Percentiles rank a stretch among this genome's conserved stretches.
These are phyloP conservation scores for Lomentospora prolificans DNA, from an alignment of 2,329 filamentous ascomycete genomes.

Conservation along the genomic window DNA sequence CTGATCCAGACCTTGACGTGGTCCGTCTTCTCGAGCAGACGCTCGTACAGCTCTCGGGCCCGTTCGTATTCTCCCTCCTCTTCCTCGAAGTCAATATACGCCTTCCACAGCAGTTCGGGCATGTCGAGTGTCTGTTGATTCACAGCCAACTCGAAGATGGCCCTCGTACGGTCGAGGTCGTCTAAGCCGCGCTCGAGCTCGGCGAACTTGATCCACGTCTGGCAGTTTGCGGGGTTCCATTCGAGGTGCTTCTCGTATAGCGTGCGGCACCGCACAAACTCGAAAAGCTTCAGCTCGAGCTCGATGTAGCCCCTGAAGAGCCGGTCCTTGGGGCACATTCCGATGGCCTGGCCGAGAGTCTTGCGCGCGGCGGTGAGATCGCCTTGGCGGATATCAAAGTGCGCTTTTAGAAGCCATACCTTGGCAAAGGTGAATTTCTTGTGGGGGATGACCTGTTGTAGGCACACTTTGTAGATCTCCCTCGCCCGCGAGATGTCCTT, in stretches of 20 bases:
- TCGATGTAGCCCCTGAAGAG: conserved; percentile 91
- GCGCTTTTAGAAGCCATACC: conserved; percentile 85
- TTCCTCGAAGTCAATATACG: conserved; percentile 97
- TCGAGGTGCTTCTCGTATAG: conserved; percentile 91
- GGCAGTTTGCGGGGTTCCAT: conserved; percentile 81
- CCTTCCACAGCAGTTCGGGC: conserved; percentile 96
- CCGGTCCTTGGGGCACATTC: conserved; percentile 93
- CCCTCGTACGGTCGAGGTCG: conserved; percentile 76
- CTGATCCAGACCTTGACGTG: conserved; percentile 99
- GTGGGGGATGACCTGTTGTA: conserved; percentile 74
- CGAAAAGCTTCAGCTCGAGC: conserved; percentile 84
- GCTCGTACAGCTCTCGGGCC: conserved; percentile 76
- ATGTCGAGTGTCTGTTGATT: conserved; percentile 80
- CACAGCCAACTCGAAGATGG: conserved; percentile 87
- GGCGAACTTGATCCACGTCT: conserved; percentile 94
- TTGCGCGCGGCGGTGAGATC: conserved; percentile 75
- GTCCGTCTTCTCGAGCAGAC: conserved; percentile 86
- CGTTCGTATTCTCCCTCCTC: conserved; percentile 85
- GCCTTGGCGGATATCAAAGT: conserved; percentile 85
- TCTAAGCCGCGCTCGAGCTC: conserved; percentile 87
- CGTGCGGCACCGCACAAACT: conserved; percentile 83
- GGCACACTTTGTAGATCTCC: conserved; percentile 83
- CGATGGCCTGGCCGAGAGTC: conserved; percentile 79
- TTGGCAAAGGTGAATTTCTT: conserved; percentile 98
- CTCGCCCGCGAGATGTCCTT: conserved; percentile 69